Base-by-base conservation (phyloP, 441 rosid species). In the Viola pubescens region DNA sequence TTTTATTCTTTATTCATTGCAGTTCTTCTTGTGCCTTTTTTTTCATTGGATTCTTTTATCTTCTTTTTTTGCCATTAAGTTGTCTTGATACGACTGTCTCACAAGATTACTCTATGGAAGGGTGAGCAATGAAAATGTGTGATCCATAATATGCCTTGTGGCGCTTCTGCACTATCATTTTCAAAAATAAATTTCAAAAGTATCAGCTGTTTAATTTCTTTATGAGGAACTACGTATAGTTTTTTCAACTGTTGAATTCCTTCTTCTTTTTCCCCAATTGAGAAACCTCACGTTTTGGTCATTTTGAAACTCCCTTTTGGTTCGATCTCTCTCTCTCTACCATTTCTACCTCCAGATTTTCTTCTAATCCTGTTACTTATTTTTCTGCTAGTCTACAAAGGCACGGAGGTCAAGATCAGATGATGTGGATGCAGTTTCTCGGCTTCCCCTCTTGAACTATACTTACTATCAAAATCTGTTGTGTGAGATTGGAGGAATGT, bases 401-500 rank as follows among this genome's bases (percentile, higher is more conserved):
- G 87, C 82, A 66, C 81, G 81, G 73, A 85, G 99, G 75, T 73
- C 82, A 76, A 94, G 88, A 76, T 91, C 99, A 52, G 98, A 94
- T 78, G 99, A 94, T 5, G 95, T 94, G 55, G 91, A 89, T 84
- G 98, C 95, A 58, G 91, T 82, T 65, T 68, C 77, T 59, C 91
- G 91, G 65, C 90, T 94, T 70, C 85, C 80, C 48, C 68, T 94
- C 52, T 70, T 94, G 76, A 89, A 87, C 72, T 80, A 80, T 63
- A 76, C 86, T 47, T 75, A 72, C 68, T 89, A 82, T 64, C 78
- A 76, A 61, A 77, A 89, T 73, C 58, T 81, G 63, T 84, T 91
- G 37, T 91, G 99, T 71, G 99, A 94, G 77, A 73, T 84, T 59
- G 99, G 99, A 69, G 99, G 99, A 75, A 86, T 94, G 96, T 86